Percentiles rank a stretch among this genome's conserved stretches.
Evolutionary conservation across 306 rosid genomes (phyloP).

Genomic region (Cicer arietinum): DNA sequence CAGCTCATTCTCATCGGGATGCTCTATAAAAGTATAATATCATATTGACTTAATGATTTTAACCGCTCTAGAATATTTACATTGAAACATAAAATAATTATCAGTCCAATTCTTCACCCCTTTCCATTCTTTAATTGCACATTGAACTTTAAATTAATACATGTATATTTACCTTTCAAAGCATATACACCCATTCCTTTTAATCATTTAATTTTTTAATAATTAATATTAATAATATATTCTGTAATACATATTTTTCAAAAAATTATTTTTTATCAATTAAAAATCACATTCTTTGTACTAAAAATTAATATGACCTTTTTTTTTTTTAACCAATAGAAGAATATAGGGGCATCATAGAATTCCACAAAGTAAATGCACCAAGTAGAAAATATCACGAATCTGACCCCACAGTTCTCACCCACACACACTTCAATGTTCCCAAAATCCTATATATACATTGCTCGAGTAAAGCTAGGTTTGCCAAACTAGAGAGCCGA

Average conservation of each 20-base stretch:
- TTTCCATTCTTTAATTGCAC: not conserved
- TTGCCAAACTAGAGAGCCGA: conserved; percentile 78
- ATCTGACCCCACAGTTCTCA: not conserved
- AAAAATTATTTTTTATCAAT: no score
- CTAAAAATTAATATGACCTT: no score
- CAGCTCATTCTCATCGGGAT: not conserved
- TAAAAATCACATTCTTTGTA: no score
- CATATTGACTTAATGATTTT: not conserved
- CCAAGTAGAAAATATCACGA: conserved; percentile 43
- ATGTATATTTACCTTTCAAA: not conserved
- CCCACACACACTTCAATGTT: not conserved
- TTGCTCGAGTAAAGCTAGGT: conserved; percentile 72
- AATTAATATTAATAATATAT: no score
- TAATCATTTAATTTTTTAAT: no score
- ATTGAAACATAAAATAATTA: not conserved
- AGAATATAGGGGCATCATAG: conserved; percentile 27
- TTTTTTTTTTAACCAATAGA: no score
- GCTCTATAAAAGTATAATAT: not conserved
- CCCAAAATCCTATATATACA: conserved; percentile 65
- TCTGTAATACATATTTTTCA: no score
- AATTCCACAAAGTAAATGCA: conserved; percentile 42
- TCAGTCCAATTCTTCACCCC: not conserved
- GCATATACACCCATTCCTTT: not conserved
- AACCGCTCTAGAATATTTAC: not conserved
- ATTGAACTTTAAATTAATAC: not conserved